Percentiles rank a stretch among this genome's conserved stretches.
phyloP scores from a whole-genome alignment of 2,329 filamentous ascomycete species.

The Atkinsonella texensis region DNA sequence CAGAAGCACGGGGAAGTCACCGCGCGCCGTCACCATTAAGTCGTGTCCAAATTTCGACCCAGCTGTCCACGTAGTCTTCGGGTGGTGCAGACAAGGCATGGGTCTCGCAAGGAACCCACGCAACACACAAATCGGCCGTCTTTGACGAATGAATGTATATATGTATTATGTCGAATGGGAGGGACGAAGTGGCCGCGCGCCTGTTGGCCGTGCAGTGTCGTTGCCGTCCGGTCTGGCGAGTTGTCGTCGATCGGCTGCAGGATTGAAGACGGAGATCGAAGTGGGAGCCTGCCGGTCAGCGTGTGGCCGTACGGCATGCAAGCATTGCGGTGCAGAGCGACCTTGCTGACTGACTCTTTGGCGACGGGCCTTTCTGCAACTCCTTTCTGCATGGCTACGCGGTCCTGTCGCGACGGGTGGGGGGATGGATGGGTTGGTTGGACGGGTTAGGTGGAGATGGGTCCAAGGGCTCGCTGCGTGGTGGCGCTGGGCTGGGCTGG shows the following conservation, averaged over 20 bases:
- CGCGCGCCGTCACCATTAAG: not conserved
- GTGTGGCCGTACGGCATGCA: slow-evolving; percentile 1
- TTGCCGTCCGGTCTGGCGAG: not conserved
- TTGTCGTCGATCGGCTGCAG: not conserved
- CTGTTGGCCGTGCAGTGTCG: not conserved
- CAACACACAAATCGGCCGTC: no score
- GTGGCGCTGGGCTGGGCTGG: not conserved
- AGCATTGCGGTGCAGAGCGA: not conserved
- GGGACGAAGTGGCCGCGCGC: not conserved
- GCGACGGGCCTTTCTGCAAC: slow-evolving; percentile 3
- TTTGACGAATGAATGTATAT: no score
- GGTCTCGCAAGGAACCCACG: no score
- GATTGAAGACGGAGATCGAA: not conserved
- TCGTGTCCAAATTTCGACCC: not conserved
- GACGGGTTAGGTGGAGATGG: not conserved
- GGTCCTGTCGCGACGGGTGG: slow-evolving; percentile 16
- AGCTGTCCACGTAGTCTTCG: not conserved
- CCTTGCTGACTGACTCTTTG: slow-evolving; percentile 5
- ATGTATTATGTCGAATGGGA: no score
- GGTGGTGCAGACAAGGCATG: not conserved
- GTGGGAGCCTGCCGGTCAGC: not conserved
- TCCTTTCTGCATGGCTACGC: slow-evolving; percentile 14
- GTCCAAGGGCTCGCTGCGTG: not conserved
- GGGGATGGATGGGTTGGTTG: slow-evolving; percentile 10
- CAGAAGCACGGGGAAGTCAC: not conserved